A percentile compares a stretch with the other conserved stretches of the same genome.
phyloP scores from a whole-genome alignment of 495 filamentous ascomycete species.

The Hypoxylon fragiforme region DNA sequence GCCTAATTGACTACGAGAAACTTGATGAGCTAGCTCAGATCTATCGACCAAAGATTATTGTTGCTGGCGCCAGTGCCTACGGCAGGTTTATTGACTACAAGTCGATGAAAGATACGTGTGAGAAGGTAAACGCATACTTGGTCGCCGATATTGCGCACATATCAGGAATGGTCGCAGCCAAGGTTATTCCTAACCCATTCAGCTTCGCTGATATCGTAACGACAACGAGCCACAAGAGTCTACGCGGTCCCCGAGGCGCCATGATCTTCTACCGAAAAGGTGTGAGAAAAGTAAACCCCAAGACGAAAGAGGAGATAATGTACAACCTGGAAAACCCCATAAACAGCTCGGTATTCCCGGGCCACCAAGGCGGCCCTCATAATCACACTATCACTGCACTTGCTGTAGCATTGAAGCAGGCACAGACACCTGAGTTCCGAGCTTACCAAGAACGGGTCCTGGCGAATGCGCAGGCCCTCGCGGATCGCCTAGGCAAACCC shows the following conservation, averaged over 20 bases:
- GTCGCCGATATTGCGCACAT: conserved; percentile 98
- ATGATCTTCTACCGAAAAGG: conserved; percentile 99
- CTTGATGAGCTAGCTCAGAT: conserved; percentile 81
- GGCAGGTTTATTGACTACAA: conserved; percentile 91
- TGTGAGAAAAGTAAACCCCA: conserved; percentile 77
- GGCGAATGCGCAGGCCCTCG: conserved; percentile 83
- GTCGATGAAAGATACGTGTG: conserved; percentile 81
- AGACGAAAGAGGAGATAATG: conserved; percentile 79
- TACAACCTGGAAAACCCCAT: conserved; percentile 95
- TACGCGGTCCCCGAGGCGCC: conserved; percentile 90
- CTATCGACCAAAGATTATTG: conserved; percentile 93
- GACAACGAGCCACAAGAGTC: conserved; percentile 97
- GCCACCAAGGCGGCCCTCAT: conserved; percentile 96
- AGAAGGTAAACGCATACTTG: conserved; percentile 90
- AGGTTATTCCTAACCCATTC: conserved; percentile 90
- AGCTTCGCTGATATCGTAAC: conserved; percentile 89
- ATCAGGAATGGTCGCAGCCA: conserved; percentile 88
- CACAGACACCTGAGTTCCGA: conserved; percentile 84
- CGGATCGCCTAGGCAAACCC: conserved; percentile 68
- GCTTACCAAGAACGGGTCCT: conserved; percentile 88
- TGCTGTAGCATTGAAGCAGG: conserved; percentile 90
- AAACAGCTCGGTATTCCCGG: conserved; percentile 97
- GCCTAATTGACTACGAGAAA: conserved; percentile 89
- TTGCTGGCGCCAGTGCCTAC: conserved; percentile 94
- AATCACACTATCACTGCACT: conserved; percentile 98